A percentile compares a stretch with the other conserved stretches of the same genome.
These are phyloP conservation scores for Saccharomyces hybrid DNA, from an alignment of 1,139 yeast species.

Conservation along the genomic window DNA sequence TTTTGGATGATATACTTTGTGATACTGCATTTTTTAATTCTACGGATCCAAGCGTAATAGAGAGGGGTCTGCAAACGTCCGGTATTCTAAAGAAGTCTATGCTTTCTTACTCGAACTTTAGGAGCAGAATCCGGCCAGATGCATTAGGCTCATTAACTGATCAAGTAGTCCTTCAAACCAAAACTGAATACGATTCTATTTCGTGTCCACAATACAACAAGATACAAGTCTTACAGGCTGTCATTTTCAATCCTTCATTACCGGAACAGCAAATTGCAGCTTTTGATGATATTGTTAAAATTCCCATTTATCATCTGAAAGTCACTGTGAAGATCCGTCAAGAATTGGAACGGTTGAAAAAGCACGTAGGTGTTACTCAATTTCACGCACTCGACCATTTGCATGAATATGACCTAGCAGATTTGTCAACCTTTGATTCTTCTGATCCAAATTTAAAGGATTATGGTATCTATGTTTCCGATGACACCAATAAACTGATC, in stretches of 20 bases:
- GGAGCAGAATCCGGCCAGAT: constrained; percentile 19
- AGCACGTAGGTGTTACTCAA: constrained; percentile 27
- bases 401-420: constrained; percentile 34
- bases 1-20: constrained; percentile 52
- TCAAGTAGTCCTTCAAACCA: constrained; percentile 26
- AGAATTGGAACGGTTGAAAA: constrained; percentile 19
- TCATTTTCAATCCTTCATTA: constrained; percentile 16
- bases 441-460: constrained; percentile 31
- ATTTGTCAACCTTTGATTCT: constrained; percentile 25
- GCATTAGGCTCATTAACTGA: constrained; percentile 25
- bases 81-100: constrained; percentile 29
- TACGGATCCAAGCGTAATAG: constrained; percentile 10
- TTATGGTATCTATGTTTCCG: constrained; percentile 39
- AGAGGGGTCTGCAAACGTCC: constrained; percentile 8
- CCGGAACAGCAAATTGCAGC: constrained; percentile 5
- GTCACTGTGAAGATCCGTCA: constrained; percentile 32
- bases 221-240: constrained; percentile 26
- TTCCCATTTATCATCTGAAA: constrained; percentile 33
- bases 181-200: constrained; percentile 25
- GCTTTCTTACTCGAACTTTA: constrained; percentile 26
- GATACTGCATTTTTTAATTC: constrained; percentile 20
- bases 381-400: constrained; percentile 32
- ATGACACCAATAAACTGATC: constrained; percentile 37
- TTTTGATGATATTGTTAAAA: constrained; percentile 17
- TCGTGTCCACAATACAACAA: constrained; percentile 25